Base-by-base conservation (phyloP, 805 yeast species). In the Kuraishia piskuri region DNA sequence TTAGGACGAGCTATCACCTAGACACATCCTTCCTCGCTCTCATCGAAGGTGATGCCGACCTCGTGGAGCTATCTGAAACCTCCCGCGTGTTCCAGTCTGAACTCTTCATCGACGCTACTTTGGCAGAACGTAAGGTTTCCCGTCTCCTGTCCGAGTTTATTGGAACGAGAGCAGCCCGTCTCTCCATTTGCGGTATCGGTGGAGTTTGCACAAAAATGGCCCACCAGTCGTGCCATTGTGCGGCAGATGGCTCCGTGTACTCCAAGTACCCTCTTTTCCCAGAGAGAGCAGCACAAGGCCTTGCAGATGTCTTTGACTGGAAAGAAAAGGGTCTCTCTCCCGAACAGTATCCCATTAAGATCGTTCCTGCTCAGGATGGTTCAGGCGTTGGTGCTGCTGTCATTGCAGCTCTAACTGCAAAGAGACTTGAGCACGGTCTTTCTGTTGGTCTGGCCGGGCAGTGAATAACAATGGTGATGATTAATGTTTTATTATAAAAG, bases 361-460 rank as follows among this genome's bases (percentile, higher is more conserved):
- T 91, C 61, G 89, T 86, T 46, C 88, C 94, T 54, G 97, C 99
- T 59, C 96, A 92, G 74, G 99, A 94, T 74, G 99, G 99, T 63
- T 86, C 94, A 44, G 98, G 98, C 76, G 97, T 89, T 50, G 99
- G 99, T 67, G 99, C 99, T 54, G 99, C 98, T 53, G 80, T 92
- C 63, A 92, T 94, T 72, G 98, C 99, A 53, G 97, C 98, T 48
- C 80, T 92, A 69, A 86, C 98, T 54, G 82, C 86, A 69, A 77
- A 81, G 68, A 86, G 99, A 75, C 75, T 84, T 63, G 77, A 73
- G 59, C 76, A 80, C 57, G 92, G 92, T 49, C 70, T 78, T 63
- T 82, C 89, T 57, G 83, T 87, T 56, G 92, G 92, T 63, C 46
- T 31, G 40, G 40, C 40, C 17, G 40, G 14, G 8, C 40, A 7